Conservation (phyloP, 495 filamentous ascomycete species). For the Letharia columbiana region DNA sequence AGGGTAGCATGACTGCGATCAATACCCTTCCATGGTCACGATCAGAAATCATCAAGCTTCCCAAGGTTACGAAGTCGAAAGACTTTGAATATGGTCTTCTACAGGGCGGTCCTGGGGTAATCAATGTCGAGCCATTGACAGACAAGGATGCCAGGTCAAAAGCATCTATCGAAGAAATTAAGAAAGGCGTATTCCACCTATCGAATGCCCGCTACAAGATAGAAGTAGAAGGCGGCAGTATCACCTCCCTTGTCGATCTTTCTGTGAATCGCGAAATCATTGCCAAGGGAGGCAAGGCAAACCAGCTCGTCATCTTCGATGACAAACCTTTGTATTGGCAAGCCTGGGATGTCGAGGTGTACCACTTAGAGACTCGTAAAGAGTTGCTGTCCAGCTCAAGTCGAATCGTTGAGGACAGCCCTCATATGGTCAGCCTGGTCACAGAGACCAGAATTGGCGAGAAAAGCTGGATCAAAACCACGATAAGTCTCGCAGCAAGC, state of each 20-base stretch:
- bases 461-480: constrained; percentile 77
- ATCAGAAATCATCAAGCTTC: constrained; percentile 58
- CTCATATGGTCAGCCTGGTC: constrained; percentile 66
- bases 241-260: constrained; percentile 75
- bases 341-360: constrained; percentile 98
- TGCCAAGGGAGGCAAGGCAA: constrained; percentile 68
- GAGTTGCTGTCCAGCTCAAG: constrained; percentile 59
- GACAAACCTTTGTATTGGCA: constrained; percentile 99
- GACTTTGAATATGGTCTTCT: constrained; percentile 41
- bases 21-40: constrained; percentile 84
- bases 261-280: constrained; percentile 65
- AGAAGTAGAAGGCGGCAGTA: constrained; percentile 60
- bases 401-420: constrained; percentile 60
- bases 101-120: constrained; percentile 36
- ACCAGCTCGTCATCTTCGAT: constrained; percentile 91
- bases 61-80: constrained; percentile 29
- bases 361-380: constrained; percentile 78
- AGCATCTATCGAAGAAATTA: constrained; percentile 57
- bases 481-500: constrained; percentile 66
- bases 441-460: constrained; percentile 82
- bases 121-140: constrained; percentile 44
- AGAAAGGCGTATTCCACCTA: constrained; percentile 64
- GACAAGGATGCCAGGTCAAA: constrained; percentile 32
- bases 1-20: constrained; percentile 41
- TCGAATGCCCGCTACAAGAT: constrained; percentile 67